These are phyloP conservation scores for Talaromyces sp. DNA, from an alignment of 2,329 filamentous ascomycete genomes.

Conservation along the genomic window DNA sequence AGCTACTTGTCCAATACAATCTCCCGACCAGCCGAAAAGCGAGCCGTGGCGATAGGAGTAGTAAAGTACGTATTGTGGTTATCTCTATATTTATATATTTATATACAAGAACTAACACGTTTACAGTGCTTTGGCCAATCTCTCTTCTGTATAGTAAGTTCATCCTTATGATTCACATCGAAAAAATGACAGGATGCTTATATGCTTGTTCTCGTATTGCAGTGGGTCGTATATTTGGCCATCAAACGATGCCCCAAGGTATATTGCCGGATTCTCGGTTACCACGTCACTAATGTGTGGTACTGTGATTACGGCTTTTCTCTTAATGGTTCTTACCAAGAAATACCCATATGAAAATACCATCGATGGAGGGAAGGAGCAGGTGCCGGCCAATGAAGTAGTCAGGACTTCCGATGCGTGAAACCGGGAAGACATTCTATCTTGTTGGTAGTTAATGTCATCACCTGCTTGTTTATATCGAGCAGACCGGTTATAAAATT, in stretches of 20 bases:
- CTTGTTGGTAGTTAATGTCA: not conserved
- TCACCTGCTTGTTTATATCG: not conserved
- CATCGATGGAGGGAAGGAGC: constrained; percentile 7
- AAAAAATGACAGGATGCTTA: not conserved
- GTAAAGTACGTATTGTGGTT: constrained; percentile 22
- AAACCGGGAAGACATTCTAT: not conserved
- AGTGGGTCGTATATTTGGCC: constrained; percentile 3
- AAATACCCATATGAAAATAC: constrained; percentile 15
- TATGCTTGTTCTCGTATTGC: not conserved
- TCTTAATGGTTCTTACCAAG: constrained; percentile 13
- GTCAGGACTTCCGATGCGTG: not conserved
- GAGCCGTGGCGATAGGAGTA: constrained; percentile 29
- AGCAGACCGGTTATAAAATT: not conserved
- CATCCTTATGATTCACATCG: not conserved
- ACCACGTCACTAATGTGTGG: constrained; percentile 8
- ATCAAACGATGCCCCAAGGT: not conserved
- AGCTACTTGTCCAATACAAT: constrained; percentile 27
- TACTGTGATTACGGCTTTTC: constrained; percentile 8
- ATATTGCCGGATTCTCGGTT: constrained; percentile 6
- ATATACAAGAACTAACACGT: not conserved
- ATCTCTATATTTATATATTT: not conserved
- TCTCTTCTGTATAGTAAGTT: constrained; percentile 5
- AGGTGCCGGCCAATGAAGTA: not conserved
- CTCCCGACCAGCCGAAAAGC: constrained; percentile 28
- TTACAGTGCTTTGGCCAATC: constrained; percentile 2